Percentiles rank a stretch among this genome's conserved stretches.
phyloP scores from a whole-genome alignment of 495 filamentous ascomycete species.

The Trichoderma gamsii region DNA sequence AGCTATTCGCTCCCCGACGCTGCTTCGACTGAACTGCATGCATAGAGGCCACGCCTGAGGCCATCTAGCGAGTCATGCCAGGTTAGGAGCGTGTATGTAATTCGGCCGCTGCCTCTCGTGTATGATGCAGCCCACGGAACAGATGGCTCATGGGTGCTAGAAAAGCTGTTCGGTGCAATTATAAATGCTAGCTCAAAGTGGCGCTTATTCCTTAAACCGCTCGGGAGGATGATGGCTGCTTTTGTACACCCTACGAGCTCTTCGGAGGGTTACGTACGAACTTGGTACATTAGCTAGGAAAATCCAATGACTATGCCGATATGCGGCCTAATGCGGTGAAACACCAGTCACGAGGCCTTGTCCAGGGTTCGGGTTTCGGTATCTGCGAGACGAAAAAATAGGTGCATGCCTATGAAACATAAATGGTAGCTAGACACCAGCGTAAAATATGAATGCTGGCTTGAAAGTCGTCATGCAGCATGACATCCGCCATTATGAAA shows the following conservation, averaged over 20 bases:
- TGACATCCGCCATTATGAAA: no score
- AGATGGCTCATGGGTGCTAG: not conserved
- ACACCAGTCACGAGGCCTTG: constrained; percentile 6
- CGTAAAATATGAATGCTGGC: not conserved
- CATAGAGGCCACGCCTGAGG: not conserved
- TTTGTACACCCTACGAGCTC: not conserved
- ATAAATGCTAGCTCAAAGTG: not conserved
- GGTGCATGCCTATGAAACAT: not conserved
- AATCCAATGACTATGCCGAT: not conserved
- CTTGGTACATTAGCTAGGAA: not conserved
- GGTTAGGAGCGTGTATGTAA: not conserved
- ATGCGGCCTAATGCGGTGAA: constrained; percentile 7
- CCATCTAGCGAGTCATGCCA: not conserved
- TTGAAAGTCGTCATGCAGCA: not conserved
- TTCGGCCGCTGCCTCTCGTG: not conserved
- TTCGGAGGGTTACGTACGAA: not conserved
- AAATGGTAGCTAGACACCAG: not conserved
- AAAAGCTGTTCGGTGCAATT: not conserved
- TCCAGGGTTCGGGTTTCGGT: not conserved
- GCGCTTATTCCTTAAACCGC: not conserved
- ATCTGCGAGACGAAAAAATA: not conserved
- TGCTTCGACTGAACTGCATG: not conserved
- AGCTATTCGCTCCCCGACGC: not conserved
- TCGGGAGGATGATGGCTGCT: not conserved
- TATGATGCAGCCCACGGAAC: not conserved